Evolutionary conservation across 202 grass and related monocot species (phyloP).

Genomic region (Schoenoplectus tabernaemontani): DNA sequence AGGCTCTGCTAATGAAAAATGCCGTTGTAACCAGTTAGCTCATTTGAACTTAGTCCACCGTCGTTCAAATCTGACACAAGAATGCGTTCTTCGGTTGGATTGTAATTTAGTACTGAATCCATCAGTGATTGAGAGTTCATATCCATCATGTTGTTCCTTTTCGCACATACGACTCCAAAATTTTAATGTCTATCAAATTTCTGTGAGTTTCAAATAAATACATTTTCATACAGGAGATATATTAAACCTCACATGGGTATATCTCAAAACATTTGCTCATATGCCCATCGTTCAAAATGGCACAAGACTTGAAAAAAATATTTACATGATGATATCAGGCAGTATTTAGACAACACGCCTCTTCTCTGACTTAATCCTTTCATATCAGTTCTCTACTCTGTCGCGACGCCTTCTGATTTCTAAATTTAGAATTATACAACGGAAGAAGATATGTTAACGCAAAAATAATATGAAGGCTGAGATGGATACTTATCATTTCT

Average conservation of each 20-base stretch:
- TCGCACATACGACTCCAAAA: neutral
- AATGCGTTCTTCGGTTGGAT: neutral
- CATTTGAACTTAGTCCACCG: neutral
- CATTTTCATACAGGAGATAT: neutral
- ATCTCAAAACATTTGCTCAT: constrained; percentile 5
- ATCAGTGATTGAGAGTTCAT: no score
- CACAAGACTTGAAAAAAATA: neutral
- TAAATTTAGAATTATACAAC: neutral
- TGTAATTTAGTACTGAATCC: no score
- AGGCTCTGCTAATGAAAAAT: neutral
- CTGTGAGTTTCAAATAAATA: neutral
- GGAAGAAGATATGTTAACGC: neutral
- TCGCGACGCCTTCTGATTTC: neutral
- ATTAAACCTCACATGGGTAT: neutral
- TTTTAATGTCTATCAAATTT: neutral
- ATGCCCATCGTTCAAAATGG: neutral
- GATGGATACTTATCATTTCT: neutral
- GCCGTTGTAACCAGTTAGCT: neutral
- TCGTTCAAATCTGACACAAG: neutral
- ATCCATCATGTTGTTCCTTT: neutral
- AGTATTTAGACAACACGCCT: neutral
- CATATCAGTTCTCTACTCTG: neutral
- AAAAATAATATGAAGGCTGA: neutral
- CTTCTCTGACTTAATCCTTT: neutral
- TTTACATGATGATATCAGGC: neutral